Base-by-base conservation (phyloP, 345 rosid genomes). In the Euphorbia peplus region DNA sequence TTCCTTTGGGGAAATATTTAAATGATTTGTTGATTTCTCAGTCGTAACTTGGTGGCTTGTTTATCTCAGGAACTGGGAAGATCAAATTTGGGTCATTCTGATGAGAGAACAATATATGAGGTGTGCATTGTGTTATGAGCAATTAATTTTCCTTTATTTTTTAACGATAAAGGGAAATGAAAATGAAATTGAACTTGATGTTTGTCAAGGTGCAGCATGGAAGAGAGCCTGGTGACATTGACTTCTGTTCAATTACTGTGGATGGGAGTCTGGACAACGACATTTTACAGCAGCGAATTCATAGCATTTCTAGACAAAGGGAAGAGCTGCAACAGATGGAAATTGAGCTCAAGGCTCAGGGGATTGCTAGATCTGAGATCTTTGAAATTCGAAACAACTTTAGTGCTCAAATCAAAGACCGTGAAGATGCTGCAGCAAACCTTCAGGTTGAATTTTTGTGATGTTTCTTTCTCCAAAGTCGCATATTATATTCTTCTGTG, bases 71-170 rank as follows among this genome's bases (percentile, higher is more conserved):
- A 83, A n/a, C 46, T 86, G 81, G 91, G 87, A 48, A 81, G 83
- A 68, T 69, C 85, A 24, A 90, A 87, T 74, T 70, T 85, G 68
- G 86, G 84, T 14, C 95, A 81, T 39, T 75, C 85, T 2, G 91
- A 84, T 78, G 95, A 93, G 86, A 85, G 90, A 75, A 91, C 90
- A 11, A 86, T 89, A 53, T 87, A 85, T 56, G 97, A 88, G 91
- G 98, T 93, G 80, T 80, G 66, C 42, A 19, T 76, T 50, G 22
- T 65, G 14, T 48, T n/a, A 61, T 54, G 59, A 67, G 28, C 14
- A 56, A 44, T 4, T 39, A 64, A 10, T 24, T 62, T 35, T 60
- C 50, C 46, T 64, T 44, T 6, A 3, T 35, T 39, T 39, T 2
- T 5, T 39, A 15, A 26, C 24, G 21, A 35, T 4, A 26, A 53